These are phyloP conservation scores for Santalum album DNA, from an alignment of 164 flowering plant species.

Conservation along the genomic window DNA sequence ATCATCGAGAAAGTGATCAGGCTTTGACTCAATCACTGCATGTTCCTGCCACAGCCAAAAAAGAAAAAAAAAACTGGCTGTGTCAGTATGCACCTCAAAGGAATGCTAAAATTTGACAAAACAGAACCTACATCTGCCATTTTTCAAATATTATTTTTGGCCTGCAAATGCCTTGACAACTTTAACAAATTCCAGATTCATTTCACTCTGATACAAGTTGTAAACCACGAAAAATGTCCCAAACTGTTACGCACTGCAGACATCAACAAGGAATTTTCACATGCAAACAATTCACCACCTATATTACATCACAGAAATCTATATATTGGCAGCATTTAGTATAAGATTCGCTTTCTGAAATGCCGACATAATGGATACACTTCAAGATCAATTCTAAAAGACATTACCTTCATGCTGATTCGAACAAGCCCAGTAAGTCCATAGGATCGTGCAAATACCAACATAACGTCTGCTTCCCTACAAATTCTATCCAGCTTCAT, in stretches of 20 bases:
- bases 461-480: slow-evolving; percentile 63
- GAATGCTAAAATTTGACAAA: neutral
- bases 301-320: neutral
- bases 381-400: neutral
- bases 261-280: neutral
- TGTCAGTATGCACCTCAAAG: neutral
- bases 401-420: slow-evolving; percentile 81
- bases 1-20: slow-evolving; percentile 93
- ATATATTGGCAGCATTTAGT: neutral
- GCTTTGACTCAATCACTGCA: slow-evolving; percentile 88
- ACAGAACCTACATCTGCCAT: no score
- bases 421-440: slow-evolving; percentile 94
- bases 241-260: neutral
- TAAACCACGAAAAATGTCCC: neutral
- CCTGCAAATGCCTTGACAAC: neutral
- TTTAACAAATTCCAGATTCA: no score
- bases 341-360: neutral
- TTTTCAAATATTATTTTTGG: neutral
- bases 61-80: neutral
- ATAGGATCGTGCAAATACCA: slow-evolving; percentile 90
- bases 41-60: slow-evolving; percentile 58
- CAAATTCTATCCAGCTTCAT: slow-evolving; percentile 86
- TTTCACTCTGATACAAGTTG: no score
- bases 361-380: neutral
- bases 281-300: neutral